Evolutionary conservation across 352 stramenopile genomes (phyloP).

Genomic region (Detonula confervacea): DNA sequence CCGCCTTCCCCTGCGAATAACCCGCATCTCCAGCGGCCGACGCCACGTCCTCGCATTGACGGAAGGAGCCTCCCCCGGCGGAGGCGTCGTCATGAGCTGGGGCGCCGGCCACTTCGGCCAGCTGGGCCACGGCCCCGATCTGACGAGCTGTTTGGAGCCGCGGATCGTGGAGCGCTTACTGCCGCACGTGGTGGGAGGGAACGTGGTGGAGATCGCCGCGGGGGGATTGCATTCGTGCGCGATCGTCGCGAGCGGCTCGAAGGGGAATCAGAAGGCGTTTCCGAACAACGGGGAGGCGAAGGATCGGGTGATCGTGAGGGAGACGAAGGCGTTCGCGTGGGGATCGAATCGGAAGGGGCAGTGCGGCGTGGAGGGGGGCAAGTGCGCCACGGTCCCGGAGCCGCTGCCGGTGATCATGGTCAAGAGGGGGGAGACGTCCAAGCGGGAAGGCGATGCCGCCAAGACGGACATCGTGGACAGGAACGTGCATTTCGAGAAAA

Average conservation of each 20-base stretch:
- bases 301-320: constrained; percentile 15
- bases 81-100: constrained; percentile 69
- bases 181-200: constrained; percentile 59
- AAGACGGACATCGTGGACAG: constrained; percentile 26
- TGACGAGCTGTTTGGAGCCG: constrained; percentile 51
- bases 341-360: constrained; percentile 54
- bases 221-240: constrained; percentile 75
- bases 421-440: constrained; percentile 30
- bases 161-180: constrained; percentile 69
- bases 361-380: constrained; percentile 54
- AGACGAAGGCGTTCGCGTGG: constrained; percentile 48
- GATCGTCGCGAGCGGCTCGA: constrained; percentile 39
- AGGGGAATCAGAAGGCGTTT: constrained; percentile 8
- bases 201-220: constrained; percentile 59
- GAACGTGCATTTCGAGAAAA: constrained; percentile 61
- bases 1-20: constrained; percentile 42
- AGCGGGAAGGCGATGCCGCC: neutral
- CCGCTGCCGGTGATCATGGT: constrained; percentile 43
- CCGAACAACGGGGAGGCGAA: neutral
- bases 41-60: constrained; percentile 56
- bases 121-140: constrained; percentile 62
- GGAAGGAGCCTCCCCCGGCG: constrained; percentile 36
- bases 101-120: constrained; percentile 84
- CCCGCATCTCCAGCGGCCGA: constrained; percentile 40
- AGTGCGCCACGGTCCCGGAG: constrained; percentile 48